phyloP scores from a whole-genome alignment of 495 filamentous ascomycete species.

The Aspergillus cavernicola region DNA sequence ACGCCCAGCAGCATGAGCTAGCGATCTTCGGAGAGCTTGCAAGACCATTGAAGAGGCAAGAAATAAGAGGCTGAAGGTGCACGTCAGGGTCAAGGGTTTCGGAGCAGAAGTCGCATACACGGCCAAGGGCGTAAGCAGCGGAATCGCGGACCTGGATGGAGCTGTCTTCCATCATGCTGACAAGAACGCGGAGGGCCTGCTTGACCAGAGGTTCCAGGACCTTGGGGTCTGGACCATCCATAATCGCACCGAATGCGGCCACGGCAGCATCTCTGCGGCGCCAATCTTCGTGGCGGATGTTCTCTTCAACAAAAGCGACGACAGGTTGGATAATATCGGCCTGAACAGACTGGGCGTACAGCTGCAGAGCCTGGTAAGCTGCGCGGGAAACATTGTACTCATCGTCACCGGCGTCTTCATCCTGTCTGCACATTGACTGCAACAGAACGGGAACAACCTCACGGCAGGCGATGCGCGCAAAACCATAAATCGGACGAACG shows the following conservation, averaged over 20 bases:
- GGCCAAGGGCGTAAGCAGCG: conserved; percentile 92
- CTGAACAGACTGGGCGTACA: conserved; percentile 88
- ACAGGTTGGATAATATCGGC: conserved; percentile 77
- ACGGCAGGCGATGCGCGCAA: conserved; percentile 79
- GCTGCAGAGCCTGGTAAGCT: conserved; percentile 92
- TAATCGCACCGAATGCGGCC: conserved; percentile 97
- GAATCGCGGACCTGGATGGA: conserved; percentile 91
- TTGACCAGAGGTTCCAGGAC: conserved; percentile 87
- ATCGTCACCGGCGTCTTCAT: conserved; percentile 93
- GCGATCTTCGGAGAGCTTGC: conserved; percentile 95
- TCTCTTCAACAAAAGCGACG: conserved; percentile 82
- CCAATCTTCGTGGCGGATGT: conserved; percentile 89
- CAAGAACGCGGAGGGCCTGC: conserved; percentile 83
- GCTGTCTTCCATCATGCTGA: conserved; percentile 93
- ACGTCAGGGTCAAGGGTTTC: conserved; percentile 78
- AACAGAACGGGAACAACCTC: conserved; percentile 93
- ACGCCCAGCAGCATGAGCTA: conserved; percentile 94
- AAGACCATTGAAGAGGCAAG: conserved; percentile 83
- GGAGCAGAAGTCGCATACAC: conserved; percentile 87
- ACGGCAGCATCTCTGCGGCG: conserved; percentile 90
- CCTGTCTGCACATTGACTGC: conserved; percentile 86
- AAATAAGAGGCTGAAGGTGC: conserved; percentile 79
- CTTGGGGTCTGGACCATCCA: conserved; percentile 94
- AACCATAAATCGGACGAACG: conserved; percentile 86
- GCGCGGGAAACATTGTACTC: conserved; percentile 96